Percentiles rank a stretch among this genome's conserved stretches.
Conservation (phyloP, 2,329 filamentous ascomycete species). For the Arthrobotrys conoides region DNA sequence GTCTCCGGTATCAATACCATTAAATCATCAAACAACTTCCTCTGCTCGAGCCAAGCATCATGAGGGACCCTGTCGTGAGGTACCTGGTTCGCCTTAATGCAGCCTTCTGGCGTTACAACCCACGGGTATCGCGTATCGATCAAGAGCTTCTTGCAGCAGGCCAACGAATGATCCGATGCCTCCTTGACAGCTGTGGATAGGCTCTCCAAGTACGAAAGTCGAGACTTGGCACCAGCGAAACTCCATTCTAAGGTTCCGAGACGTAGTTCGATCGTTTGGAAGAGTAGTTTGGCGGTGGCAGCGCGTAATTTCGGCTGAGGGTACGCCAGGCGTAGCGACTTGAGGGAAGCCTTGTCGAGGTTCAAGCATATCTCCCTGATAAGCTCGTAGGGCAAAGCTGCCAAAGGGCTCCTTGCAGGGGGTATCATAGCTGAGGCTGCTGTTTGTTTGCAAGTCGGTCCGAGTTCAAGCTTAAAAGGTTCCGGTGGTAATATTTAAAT, state of each 20-base stretch:
- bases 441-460: not conserved
- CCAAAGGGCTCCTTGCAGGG: slow-evolving; percentile 1
- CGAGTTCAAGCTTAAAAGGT: no score
- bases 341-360: slow-evolving; percentile 51
- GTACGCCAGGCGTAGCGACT: slow-evolving; percentile 40
- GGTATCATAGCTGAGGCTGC: slow-evolving; percentile 9
- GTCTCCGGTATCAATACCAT: slow-evolving; percentile 21
- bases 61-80: not conserved
- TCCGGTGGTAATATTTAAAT: no score
- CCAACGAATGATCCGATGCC: not conserved
- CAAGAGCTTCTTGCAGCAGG: slow-evolving; percentile 24
- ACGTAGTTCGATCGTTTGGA: slow-evolving; percentile 42
- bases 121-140: slow-evolving; percentile 54
- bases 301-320: slow-evolving; percentile 34
- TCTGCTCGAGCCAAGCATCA: slow-evolving; percentile 5
- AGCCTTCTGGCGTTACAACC: slow-evolving; percentile 19
- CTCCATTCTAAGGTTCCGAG: slow-evolving; percentile 52
- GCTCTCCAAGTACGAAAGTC: slow-evolving; percentile 32
- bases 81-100: slow-evolving; percentile 1
- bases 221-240: slow-evolving; percentile 25
- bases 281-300: slow-evolving; percentile 37
- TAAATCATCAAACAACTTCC: slow-evolving; percentile 17
- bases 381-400: slow-evolving; percentile 44
- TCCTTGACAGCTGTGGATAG: not conserved
- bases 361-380: slow-evolving; percentile 40